Base-by-base conservation (phyloP, 2,329 filamentous ascomycete genomes). In the Davidsoniella neocaledoniae region DNA sequence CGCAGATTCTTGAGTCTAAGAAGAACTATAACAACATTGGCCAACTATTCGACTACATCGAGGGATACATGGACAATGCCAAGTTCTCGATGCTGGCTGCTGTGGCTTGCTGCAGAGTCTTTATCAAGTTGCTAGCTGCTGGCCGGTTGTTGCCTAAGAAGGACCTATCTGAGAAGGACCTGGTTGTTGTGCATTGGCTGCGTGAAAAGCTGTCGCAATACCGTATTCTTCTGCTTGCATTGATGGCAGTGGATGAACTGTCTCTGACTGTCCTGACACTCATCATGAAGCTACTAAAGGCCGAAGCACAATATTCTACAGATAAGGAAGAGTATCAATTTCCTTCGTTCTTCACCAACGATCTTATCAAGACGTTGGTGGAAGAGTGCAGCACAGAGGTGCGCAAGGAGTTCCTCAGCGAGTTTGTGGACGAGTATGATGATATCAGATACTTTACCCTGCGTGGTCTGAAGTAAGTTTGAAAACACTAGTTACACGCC, bases 1-100 rank as follows among this genome's bases (percentile, higher is more conserved):
- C 77, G 55, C 81, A 84, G 51, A 87, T 96, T 50, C 66, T 87
- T 54, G 81, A 91, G 63, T 94, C 87, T 46, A 83, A 79, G 60
- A 86, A 87, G 63, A 77, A 94, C 65, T 94, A 93, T 71, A 94
- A 94, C 69, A 86, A 94, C 61, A 90, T 96, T 59, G 73, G 77
- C 6, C 76, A 73, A 9, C 67, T 96, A 37, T 69, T 94, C 43
- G 72, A 72, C 40, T 73, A 57, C 14, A 63, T 65, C 42, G 78
- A 58, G 65, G 77, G 37, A 62, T 61, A 59, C 46, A 63, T 72
- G 2, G 62, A 68, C 17, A 68, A 73, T 16, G 63, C 68, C 2
- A 74, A 81, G 41, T 69, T 76, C 3, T 71, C 76, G 9, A 68
- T 85, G 43, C 67, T 84, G 33, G 83, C 87, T 0, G 77, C 81